Evolutionary conservation across 2,329 filamentous ascomycete genomes (phyloP), one percentile per base, ranked within the genome.

Genomic region (Colletotrichum sp.): DNA sequence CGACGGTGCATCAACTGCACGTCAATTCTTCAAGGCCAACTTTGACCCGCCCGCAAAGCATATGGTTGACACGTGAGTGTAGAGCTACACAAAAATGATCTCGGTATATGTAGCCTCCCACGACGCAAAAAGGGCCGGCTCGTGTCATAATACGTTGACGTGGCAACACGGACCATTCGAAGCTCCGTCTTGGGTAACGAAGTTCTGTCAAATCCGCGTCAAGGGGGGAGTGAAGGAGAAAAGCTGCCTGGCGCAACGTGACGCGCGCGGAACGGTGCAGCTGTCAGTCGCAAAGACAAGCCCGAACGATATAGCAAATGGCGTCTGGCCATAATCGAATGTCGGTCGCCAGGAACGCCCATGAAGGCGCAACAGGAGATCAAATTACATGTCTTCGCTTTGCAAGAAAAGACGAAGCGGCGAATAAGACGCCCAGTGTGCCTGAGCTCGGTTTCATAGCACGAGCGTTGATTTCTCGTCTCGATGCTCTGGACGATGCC

Each of bases 181-280:
- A 30, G 28, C 58, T 70, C 26, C 18, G 56, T 70, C 58, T 32
- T 24, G 24, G 38, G 38, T 32, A 43, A 64, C 69, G 18, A 21
- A 28, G 38, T 62, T 21, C 56, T 36, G 55, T 52, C 56, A 30
- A 28, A 21, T 62, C 62, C 38, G 21, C 13, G 55, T n/a, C 55
- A 21, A 36, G 24, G 32, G 43, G 60, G 58, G n/a, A 15, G 24
- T 21, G 26, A 34, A 61, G 67, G 48, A 70, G 71, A 66, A 65
- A 36, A 60, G 55, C 66, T 71, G 66, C 66, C 34, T 18, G 61
- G 60, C 66, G 60, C 60, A 71, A 71, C 67, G 67, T 70, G 56
- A 71, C 66, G 60, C n/a, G 60, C n/a, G 61, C 62, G 70, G 38
- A 61, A 43, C n/a, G 61, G 21, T 66, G 72, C 68, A 62, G 36